phyloP scores from a whole-genome alignment of 345 rosid species.

The Tarenaya hassleriana region DNA sequence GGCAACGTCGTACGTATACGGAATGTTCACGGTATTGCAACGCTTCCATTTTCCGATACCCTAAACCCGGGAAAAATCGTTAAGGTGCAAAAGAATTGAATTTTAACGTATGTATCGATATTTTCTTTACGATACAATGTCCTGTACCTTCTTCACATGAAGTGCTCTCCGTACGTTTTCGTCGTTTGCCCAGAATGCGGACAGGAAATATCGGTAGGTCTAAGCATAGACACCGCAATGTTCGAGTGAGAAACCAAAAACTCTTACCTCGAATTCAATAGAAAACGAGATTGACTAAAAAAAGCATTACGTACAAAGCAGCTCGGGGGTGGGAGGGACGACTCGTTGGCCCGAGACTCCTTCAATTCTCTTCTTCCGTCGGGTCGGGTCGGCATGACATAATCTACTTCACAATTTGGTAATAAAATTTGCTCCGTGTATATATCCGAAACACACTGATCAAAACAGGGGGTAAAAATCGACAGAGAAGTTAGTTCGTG shows the following conservation, averaged over 20 bases:
- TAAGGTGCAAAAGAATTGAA: neutral
- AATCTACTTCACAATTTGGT: slow-evolving; percentile 25
- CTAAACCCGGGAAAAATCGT: too few relatives aligned
- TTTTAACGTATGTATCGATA: neutral
- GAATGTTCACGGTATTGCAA: slow-evolving; percentile 23
- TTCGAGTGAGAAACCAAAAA: neutral
- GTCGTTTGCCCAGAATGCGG: slow-evolving; percentile 32
- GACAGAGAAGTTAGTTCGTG: neutral
- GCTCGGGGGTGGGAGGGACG: slow-evolving; percentile 25
- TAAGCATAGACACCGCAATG: slow-evolving; percentile 4
- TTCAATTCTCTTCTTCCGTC: slow-evolving; percentile 17
- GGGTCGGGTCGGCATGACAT: neutral
- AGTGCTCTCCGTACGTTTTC: slow-evolving; percentile 30
- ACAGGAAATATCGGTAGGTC: slow-evolving; percentile 25
- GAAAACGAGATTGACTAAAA: neutral
- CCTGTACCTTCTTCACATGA: slow-evolving; percentile 25
- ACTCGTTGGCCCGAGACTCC: slow-evolving; percentile 20
- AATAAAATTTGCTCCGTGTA: slow-evolving; percentile 17
- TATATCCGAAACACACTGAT: slow-evolving; percentile 22
- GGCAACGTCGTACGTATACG: slow-evolving; percentile 10
- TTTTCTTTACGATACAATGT: neutral
- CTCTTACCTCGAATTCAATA: neutral
- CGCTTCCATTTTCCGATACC: slow-evolving; percentile 20
- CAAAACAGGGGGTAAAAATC: slow-evolving; percentile 4
- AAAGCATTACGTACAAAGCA: slow-evolving; percentile 23